phyloP scores from a whole-genome alignment of 2,329 filamentous ascomycete genomes.

The Chalara sp. region DNA sequence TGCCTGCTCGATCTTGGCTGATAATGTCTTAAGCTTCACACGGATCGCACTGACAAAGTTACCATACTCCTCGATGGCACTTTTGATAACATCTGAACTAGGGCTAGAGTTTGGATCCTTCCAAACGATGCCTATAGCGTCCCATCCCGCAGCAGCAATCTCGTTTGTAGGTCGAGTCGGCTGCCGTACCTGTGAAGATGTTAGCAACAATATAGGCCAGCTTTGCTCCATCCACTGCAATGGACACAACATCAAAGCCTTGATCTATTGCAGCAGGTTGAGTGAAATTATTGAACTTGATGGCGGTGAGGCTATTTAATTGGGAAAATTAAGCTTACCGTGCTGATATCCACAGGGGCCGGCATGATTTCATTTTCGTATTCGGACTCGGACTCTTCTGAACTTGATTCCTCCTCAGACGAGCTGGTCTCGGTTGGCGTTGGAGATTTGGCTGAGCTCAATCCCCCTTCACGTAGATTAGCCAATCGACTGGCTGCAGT shows the following conservation, averaged over 20 bases:
- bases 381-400: constrained; percentile 27
- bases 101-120: constrained; percentile 29
- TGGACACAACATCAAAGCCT: too few relatives aligned
- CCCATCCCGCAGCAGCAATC: constrained; percentile 44
- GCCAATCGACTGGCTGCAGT: constrained; percentile 12
- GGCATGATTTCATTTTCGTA: constrained; percentile 21
- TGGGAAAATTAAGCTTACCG: constrained; percentile 16
- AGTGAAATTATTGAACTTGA: not conserved
- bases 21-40: constrained; percentile 21
- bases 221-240: too few relatives aligned
- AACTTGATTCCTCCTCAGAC: constrained; percentile 24
- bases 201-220: constrained; percentile 1
- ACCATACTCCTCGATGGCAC: constrained; percentile 25
- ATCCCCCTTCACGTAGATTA: constrained; percentile 14
- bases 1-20: constrained; percentile 21
- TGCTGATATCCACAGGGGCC: constrained; percentile 20
- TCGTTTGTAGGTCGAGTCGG: constrained; percentile 33
- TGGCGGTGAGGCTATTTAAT: too few relatives aligned
- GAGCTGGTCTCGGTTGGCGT: constrained; percentile 24
- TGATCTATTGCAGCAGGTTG: too few relatives aligned
- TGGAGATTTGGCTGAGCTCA: constrained; percentile 13
- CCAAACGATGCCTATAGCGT: constrained; percentile 45
- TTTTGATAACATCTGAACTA: constrained; percentile 20
- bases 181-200: constrained; percentile 20
- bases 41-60: constrained; percentile 24